A percentile compares a stretch with the other conserved stretches of the same genome.
Evolutionary conservation across 495 filamentous ascomycete genomes (phyloP).

Genomic region (Neurospora sp.): DNA sequence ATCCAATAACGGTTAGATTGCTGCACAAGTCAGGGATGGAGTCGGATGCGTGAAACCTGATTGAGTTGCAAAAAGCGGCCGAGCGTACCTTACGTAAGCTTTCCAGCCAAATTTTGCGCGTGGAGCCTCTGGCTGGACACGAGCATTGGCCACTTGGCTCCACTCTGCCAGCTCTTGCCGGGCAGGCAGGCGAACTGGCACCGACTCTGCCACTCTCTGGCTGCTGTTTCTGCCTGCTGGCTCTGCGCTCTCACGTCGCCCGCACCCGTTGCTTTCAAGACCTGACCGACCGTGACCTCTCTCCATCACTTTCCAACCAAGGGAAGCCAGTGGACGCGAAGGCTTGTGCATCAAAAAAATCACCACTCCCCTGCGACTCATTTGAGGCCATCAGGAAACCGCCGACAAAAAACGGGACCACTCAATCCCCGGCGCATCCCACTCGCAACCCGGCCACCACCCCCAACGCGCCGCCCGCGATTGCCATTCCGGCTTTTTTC

Average conservation of each 20-base stretch:
- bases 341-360: conserved; percentile 47
- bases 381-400: conserved; percentile 40
- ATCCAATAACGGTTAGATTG: not conserved
- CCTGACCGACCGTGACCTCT: conserved; percentile 33
- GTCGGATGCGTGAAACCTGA: not conserved
- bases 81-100: not conserved
- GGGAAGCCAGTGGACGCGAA: conserved; percentile 14
- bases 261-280: not conserved
- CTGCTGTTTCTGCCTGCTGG: not conserved
- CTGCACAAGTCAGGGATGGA: not conserved
- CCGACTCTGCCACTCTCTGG: not conserved
- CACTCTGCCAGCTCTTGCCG: not conserved
- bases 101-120: not conserved
- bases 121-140: not conserved
- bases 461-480: conserved; percentile 14
- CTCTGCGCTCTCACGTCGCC: not conserved
- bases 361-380: conserved; percentile 41
- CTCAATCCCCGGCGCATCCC: conserved; percentile 30
- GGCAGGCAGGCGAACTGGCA: not conserved
- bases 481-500: conserved; percentile 9
- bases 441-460: conserved; percentile 16
- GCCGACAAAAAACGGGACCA: conserved; percentile 30
- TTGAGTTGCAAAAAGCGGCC: not conserved
- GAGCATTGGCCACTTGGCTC: not conserved
- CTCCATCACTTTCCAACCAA: conserved; percentile 33